Conservation (phyloP, 192 early-diverging fungal genomes). For the Ambispora gerdemannii region DNA sequence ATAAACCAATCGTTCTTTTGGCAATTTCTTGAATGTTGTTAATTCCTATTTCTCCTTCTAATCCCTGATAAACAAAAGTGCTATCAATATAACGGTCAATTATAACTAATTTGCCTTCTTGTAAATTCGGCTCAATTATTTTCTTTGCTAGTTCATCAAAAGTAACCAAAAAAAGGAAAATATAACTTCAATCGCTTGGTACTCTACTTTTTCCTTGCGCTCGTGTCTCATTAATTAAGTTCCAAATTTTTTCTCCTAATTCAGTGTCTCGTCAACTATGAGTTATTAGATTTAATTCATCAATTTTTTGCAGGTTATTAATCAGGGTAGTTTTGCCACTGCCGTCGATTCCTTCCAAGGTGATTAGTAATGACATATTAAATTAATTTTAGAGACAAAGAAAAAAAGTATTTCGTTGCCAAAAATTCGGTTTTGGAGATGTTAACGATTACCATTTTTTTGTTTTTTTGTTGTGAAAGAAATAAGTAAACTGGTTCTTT, state of each 20-base stretch:
- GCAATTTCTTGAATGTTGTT: background rate
- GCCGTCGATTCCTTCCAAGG: constrained; percentile 21
- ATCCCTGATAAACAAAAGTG: constrained; percentile 22
- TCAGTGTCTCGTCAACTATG: constrained; percentile 24
- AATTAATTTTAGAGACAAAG: too few species aligned
- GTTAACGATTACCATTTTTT: too few species aligned
- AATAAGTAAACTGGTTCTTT: too few species aligned
- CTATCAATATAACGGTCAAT: constrained; percentile 17
- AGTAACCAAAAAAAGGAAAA: constrained; percentile 1
- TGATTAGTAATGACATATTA: constrained; percentile 25
- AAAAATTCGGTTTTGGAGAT: too few species aligned
- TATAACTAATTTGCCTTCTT: background rate
- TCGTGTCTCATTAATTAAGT: constrained; percentile 13
- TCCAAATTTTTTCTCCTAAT: constrained; percentile 13
- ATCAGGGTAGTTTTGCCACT: constrained; percentile 12
- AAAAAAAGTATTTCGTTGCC: too few species aligned
- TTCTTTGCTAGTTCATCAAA: constrained; percentile 18
- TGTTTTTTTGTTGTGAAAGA: too few species aligned
- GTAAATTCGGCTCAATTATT: constrained; percentile 3
- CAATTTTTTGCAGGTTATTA: constrained; percentile 14
- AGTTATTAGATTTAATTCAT: background rate
- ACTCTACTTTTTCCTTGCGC: background rate
- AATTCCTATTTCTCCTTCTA: background rate
- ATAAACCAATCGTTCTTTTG: background rate
- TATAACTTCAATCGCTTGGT: constrained; percentile 13